Conservation (phyloP, 768 basidiomycete species). For the Suillus brevipes region DNA sequence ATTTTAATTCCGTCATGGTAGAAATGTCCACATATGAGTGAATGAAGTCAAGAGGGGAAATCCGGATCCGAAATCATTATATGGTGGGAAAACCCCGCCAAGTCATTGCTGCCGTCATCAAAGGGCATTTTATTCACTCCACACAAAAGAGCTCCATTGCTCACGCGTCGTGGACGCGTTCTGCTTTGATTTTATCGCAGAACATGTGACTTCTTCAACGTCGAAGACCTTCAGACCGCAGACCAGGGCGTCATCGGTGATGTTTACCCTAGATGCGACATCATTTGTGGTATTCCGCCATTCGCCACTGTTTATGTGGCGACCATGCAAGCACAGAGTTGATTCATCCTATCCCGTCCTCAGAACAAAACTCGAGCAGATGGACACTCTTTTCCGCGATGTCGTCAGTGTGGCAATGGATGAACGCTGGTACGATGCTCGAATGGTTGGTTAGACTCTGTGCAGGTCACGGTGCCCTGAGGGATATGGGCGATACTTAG, state of each 20-base stretch:
- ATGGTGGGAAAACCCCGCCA: no score
- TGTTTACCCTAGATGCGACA: slow-evolving; percentile 76
- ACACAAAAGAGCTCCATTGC: no score
- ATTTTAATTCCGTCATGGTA: no score
- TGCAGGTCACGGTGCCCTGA: slow-evolving; percentile 42
- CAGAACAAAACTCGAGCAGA: slow-evolving; percentile 81
- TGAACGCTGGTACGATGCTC: slow-evolving; percentile 61
- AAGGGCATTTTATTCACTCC: no score
- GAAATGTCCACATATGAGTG: no score
- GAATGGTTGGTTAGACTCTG: slow-evolving; percentile 70
- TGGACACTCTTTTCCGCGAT: slow-evolving; percentile 73
- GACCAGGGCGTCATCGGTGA: slow-evolving; percentile 87
- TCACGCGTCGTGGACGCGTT: no score
- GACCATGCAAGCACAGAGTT: slow-evolving; percentile 96
- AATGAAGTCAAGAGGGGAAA: no score
- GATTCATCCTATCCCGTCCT: slow-evolving; percentile 87
- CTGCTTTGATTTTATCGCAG: no score
- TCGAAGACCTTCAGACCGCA: slow-evolving; percentile 95
- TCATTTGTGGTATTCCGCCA: slow-evolving; percentile 75
- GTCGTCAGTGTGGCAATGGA: slow-evolving; percentile 70
- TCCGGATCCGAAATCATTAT: no score
- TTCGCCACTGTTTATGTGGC: slow-evolving; percentile 93
- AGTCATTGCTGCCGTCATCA: no score
- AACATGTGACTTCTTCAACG: slow-evolving; percentile 91
- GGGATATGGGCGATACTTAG: slow-evolving; percentile 42